Evolutionary conservation across 179 eudicot species (phyloP).

Genomic region (Sideroxylon spinosum): DNA sequence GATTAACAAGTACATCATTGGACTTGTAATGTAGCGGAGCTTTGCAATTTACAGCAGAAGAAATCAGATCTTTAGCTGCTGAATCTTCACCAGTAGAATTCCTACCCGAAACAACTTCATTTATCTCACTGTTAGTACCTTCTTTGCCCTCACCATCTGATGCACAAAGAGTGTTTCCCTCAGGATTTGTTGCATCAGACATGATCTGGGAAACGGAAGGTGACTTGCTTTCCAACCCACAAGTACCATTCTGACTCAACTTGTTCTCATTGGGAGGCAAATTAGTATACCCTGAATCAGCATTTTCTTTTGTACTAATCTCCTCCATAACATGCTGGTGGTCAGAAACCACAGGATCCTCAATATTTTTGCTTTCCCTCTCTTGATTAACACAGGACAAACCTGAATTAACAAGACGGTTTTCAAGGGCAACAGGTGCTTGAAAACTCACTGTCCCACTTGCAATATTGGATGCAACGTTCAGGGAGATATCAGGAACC

Average conservation of each 20-base stretch:
- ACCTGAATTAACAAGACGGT: slow-evolving; percentile 11
- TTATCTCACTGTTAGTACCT: slow-evolving; percentile 11
- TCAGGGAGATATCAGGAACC: slow-evolving; percentile 23
- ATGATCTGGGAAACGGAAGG: not conserved
- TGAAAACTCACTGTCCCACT: slow-evolving; percentile 23
- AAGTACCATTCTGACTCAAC: slow-evolving; percentile 14
- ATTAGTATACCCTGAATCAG: slow-evolving; percentile 4
- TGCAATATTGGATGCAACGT: slow-evolving; percentile 30
- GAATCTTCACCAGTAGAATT: slow-evolving; percentile 6
- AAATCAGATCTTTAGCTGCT: not conserved
- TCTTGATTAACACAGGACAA: slow-evolving; percentile 16
- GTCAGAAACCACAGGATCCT: slow-evolving; percentile 17
- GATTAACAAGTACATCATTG: not conserved
- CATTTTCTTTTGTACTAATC: slow-evolving; percentile 15
- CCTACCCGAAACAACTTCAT: slow-evolving; percentile 7
- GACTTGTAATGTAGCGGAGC: not conserved
- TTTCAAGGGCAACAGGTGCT: slow-evolving; percentile 26
- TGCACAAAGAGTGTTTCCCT: slow-evolving; percentile 9
- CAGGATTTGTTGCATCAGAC: slow-evolving; percentile 8
- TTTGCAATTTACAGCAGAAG: not conserved
- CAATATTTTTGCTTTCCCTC: slow-evolving; percentile 22
- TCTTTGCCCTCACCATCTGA: slow-evolving; percentile 9
- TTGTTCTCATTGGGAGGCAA: slow-evolving; percentile 17
- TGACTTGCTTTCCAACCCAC: slow-evolving; percentile 4
- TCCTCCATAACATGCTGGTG: slow-evolving; percentile 15